Base-by-base conservation (phyloP, 1,284 basidiomycete species). In the Naganishia sp. region DNA sequence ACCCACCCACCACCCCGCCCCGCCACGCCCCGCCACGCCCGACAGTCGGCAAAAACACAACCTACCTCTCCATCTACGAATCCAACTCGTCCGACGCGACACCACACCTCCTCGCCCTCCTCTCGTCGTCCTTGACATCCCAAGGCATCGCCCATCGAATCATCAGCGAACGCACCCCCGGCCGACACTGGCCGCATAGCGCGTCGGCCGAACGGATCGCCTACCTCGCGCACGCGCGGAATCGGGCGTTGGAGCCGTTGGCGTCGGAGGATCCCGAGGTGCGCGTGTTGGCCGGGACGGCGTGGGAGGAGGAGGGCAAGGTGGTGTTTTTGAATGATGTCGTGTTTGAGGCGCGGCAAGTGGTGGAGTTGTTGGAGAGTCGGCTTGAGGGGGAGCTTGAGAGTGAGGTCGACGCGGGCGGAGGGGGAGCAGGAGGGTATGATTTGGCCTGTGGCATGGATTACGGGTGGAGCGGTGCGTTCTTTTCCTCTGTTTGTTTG, bases 381-480 rank as follows among this genome's bases (percentile, higher is more conserved):
- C 76, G 66, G 3, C 23, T 66, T 17, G 71, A 69, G n/a, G 69
- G 57, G 21, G 58, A 67, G 3, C 23, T 66, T 17, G 28, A 54
- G 45, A 6, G 49, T 51, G 17, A 57, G 60, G 10, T 49, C 60
- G 1, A 68, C 68, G 31, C 67, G 68, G 51, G 3, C 21, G 41
- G 74, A 79, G 21, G 83, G n/a, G n/a, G n/a, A 77, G 51, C 74
- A 79, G 21, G 83, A 82, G 13, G 72, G 78, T 86, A 82, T 69
- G 85, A 86, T 69, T 83, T 86, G 73, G 84, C 79, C 7, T 86
- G 85, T 65, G 85, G 80, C 15, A 75, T 85, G 70, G 85, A 86
- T 76, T 82, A 83, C 52, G 78, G 76, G 28, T 73, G 79, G 50
- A 75, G 78, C 31, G 78, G 79, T 73, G 78, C 80, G 72, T 71